Evolutionary conservation across 75 land plant species (phyloP).

Genomic region (Larix kaempferi): DNA sequence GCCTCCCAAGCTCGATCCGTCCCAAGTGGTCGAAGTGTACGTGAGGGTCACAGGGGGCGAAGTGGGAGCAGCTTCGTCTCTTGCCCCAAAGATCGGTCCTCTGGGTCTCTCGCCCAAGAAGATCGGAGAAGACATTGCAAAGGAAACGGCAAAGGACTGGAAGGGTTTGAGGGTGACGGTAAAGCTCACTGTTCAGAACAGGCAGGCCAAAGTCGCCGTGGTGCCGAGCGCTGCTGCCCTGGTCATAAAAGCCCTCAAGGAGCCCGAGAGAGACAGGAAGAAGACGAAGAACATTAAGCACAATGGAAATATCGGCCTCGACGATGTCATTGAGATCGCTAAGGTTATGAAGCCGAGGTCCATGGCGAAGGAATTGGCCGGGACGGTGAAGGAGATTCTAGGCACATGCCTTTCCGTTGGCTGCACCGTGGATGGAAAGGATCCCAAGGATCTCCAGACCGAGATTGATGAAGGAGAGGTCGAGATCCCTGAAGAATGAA

Average conservation of each 20-base stretch:
- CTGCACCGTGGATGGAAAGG: conserved; percentile 77
- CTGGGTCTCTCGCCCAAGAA: conserved; percentile 79
- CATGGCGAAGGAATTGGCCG: conserved; percentile 64
- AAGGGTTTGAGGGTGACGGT: conserved; percentile 76
- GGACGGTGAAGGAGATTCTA: conserved; percentile 73
- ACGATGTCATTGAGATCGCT: conserved; percentile 81
- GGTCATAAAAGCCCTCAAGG: conserved; percentile 75
- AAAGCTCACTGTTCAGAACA: conserved; percentile 75
- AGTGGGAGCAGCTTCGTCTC: conserved; percentile 75
- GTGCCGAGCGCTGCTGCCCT: conserved; percentile 78
- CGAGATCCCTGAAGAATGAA: conserved; percentile 36
- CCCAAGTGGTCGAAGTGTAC: conserved; percentile 68
- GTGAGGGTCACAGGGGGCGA: conserved; percentile 83
- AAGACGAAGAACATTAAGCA: conserved; percentile 82
- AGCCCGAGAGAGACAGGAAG: conserved; percentile 76
- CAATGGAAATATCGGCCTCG: conserved; percentile 64
- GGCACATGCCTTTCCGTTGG: conserved; percentile 83
- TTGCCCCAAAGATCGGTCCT: conserved; percentile 82
- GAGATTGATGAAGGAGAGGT: conserved; percentile 76
- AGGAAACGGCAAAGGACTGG: conserved; percentile 78
- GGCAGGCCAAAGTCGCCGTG: conserved; percentile 75
- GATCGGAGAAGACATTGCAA: conserved; percentile 81
- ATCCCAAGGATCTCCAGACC: conserved; percentile 46
- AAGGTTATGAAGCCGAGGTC: conserved; percentile 65
- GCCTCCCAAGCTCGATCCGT: conserved; percentile 71